phyloP scores from a whole-genome alignment of 768 basidiomycete species.

The Stropharia rugosoannulata region DNA sequence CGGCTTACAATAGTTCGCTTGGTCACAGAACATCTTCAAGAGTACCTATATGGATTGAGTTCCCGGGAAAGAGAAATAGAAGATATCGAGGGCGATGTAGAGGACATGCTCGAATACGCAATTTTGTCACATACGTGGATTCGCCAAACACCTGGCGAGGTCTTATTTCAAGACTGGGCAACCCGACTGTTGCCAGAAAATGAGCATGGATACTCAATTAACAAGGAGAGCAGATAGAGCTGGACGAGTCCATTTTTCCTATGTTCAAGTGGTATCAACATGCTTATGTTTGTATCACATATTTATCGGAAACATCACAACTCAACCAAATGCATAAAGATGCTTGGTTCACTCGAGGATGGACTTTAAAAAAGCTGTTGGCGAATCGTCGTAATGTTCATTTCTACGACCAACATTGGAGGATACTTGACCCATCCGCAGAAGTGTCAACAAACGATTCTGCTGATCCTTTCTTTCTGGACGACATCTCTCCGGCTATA shows the following conservation, averaged over 20 bases:
- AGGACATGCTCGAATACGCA: no score
- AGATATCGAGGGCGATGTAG: no score
- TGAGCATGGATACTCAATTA: slow-evolving; percentile 5
- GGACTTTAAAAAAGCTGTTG: slow-evolving; percentile 3
- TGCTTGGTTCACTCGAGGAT: not conserved
- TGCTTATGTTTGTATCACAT: not conserved
- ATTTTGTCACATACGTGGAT: slow-evolving; percentile 3
- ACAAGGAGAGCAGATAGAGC: slow-evolving; percentile 5
- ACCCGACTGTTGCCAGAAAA: not conserved
- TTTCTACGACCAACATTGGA: not conserved
- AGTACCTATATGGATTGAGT: no score
- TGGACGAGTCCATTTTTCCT: slow-evolving; percentile 3
- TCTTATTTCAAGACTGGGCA: not conserved
- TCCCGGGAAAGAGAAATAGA: no score
- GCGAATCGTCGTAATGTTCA: not conserved
- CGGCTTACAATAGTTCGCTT: not conserved
- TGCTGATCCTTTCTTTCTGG: no score
- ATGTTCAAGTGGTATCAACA: slow-evolving; percentile 5
- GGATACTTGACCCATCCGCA: not conserved
- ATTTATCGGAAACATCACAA: not conserved
- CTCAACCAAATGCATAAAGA: not conserved
- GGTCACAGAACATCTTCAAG: not conserved
- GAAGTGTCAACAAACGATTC: not conserved
- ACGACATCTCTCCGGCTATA: no score
- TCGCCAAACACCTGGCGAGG: not conserved